phyloP scores from a whole-genome alignment of 495 filamentous ascomycete genomes.

The Cryomyces minteri region DNA sequence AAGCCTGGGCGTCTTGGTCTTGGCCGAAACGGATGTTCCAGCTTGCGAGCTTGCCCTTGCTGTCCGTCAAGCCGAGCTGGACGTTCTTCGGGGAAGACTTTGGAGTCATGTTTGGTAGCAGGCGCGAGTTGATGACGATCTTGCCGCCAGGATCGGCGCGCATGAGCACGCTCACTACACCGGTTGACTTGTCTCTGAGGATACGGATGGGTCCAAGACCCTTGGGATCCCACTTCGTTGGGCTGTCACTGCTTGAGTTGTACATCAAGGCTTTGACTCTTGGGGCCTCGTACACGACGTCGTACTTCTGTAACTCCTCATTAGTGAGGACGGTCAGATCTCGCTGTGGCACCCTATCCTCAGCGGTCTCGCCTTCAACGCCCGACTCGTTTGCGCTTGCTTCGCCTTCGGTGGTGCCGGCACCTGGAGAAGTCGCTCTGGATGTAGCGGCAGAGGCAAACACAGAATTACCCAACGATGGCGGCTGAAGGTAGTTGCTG shows the following conservation, averaged over 20 bases:
- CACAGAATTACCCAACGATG: not conserved
- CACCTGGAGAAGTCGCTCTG: slow-evolving; percentile 11
- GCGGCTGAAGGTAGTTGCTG: no score
- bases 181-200: slow-evolving; percentile 13
- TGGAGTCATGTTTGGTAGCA: not conserved
- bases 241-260: not conserved
- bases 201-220: slow-evolving; percentile 14
- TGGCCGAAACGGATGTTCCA: not conserved
- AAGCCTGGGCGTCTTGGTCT: not conserved
- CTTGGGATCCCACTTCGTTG: slow-evolving; percentile 4
- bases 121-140: slow-evolving; percentile 9
- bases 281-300: slow-evolving; percentile 8
- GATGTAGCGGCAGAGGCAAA: slow-evolving; percentile 3
- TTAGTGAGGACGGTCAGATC: slow-evolving; percentile 10
- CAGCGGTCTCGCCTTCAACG: slow-evolving; percentile 3
- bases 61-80: slow-evolving; percentile 2
- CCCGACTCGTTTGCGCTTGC: slow-evolving; percentile 4
- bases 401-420: slow-evolving; percentile 10
- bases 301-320: slow-evolving; percentile 6
- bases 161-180: slow-evolving; percentile 9
- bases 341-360: slow-evolving; percentile 1
- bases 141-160: slow-evolving; percentile 7
- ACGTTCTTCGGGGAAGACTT: not conserved
- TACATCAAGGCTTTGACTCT: slow-evolving; percentile 9
- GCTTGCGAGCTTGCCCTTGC: not conserved